phyloP scores from a whole-genome alignment of 495 filamentous ascomycete genomes.

The Cryomyces minteri region DNA sequence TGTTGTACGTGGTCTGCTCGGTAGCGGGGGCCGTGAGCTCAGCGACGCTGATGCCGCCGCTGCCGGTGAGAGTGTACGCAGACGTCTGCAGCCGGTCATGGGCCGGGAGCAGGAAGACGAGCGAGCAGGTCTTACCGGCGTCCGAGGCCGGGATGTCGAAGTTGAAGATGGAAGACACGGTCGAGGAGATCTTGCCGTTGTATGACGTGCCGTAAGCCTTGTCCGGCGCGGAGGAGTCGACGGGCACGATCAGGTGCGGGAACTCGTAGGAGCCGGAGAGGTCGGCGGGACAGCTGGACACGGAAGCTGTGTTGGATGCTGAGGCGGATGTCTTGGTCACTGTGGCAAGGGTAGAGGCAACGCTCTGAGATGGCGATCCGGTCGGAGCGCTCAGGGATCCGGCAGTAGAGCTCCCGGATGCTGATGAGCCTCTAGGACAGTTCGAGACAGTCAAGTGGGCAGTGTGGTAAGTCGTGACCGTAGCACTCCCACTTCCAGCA shows the following conservation, averaged over 20 bases:
- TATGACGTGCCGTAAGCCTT: constrained; percentile 12
- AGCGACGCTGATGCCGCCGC: constrained; percentile 13
- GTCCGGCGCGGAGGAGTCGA: constrained; percentile 10
- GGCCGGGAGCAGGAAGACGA: constrained; percentile 16
- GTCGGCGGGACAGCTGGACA: background rate
- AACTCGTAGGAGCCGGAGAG: constrained; percentile 1
- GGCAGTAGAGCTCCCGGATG: no score
- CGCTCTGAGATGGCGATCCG: no score
- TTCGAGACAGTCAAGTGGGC: no score
- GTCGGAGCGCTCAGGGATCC: no score
- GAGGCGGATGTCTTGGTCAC: background rate
- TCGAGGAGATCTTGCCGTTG: constrained; percentile 8
- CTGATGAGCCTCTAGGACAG: no score
- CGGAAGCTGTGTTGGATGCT: background rate
- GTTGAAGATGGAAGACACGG: constrained; percentile 16
- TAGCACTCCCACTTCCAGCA: no score
- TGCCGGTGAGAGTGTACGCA: constrained; percentile 4
- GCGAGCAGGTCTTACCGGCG: constrained; percentile 15
- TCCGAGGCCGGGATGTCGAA: constrained; percentile 14
- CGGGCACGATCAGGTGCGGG: constrained; percentile 15
- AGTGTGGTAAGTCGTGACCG: no score
- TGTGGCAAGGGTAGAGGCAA: no score
- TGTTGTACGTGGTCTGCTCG: constrained; percentile 9
- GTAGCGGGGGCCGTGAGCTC: constrained; percentile 10
- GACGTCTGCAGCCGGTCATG: constrained; percentile 7